Evolutionary conservation across 495 filamentous ascomycete genomes (phyloP), one percentile per base, ranked within the genome.

Genomic region (Pseudoneurospora amorphoporcata): DNA sequence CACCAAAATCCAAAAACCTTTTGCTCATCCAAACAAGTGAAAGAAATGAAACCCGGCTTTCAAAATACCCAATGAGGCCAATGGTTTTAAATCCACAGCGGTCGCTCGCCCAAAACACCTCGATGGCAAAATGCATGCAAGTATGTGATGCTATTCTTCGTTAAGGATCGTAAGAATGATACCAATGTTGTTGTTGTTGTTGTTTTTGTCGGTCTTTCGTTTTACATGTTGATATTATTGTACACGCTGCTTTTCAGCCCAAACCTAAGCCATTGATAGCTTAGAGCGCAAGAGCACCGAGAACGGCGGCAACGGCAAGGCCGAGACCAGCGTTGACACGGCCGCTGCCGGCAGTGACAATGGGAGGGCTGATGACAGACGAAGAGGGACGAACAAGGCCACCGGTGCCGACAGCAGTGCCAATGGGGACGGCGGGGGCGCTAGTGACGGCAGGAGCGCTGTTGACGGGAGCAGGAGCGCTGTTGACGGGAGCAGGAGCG

Each of bases 91-190:
- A 32, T 47, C 47, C 23, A 69, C 16, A 41, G n/a, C 19, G 23
- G 23, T 23, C 23, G 45, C 23, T n/a, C 70, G 39, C 19, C 29
- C 37, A 37, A 71, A 35, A 73, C 65, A 58, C 42, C 69, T 68
- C 68, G 39, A 68, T 58, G 9, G 9, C 47, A 29, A 58, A 29
- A 58, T 58, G 47, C 47, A 29, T 69, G 39, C 69, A 69, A 68
- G 47, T 68, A 41, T 71, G n/a, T 68, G 76, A 77, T 74, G 68
- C 70, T 74, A 71, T 38, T 69, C 45, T n/a, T 79, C 80, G 79
- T 77, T 79, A 81, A 81, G 79, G 81, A 82, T 82, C 81, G 79
- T 82, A 81, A 81, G 81, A 82, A 82, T 79, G 71, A 72, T 69
- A 77, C 68, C 38, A 17, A 29, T 53, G 39, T 42, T 19, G 23